phyloP scores from a whole-genome alignment of 768 basidiomycete genomes.

The Phallus indusiatus region DNA sequence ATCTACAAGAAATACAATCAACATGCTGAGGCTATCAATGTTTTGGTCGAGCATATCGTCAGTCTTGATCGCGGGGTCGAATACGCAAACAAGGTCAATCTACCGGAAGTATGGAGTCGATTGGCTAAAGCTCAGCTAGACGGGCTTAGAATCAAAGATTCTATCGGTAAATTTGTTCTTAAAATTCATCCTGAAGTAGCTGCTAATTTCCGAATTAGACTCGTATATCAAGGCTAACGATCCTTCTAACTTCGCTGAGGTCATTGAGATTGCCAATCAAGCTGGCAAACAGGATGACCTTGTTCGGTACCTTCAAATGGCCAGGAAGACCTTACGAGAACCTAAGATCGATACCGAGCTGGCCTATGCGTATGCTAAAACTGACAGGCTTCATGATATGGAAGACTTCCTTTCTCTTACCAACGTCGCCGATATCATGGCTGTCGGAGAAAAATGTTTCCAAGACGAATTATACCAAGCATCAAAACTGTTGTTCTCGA shows the following conservation, averaged over 20 bases:
- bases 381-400: slow-evolving; percentile 90
- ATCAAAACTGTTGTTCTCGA: slow-evolving; percentile 88
- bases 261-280: slow-evolving; percentile 90
- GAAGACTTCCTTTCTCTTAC: slow-evolving; percentile 99
- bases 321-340: slow-evolving; percentile 91
- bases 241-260: slow-evolving; percentile 86
- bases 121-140: slow-evolving; percentile 99
- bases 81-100: slow-evolving; percentile 93
- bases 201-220: slow-evolving; percentile 34
- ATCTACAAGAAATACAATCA: slow-evolving; percentile 98
- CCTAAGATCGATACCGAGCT: slow-evolving; percentile 98
- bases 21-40: slow-evolving; percentile 92
- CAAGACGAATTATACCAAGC: slow-evolving; percentile 97
- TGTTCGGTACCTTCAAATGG: slow-evolving; percentile 97
- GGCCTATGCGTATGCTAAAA: slow-evolving; percentile 95
- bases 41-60: slow-evolving; percentile 96
- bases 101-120: slow-evolving; percentile 93
- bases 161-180: slow-evolving; percentile 60
- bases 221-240: slow-evolving; percentile 98
- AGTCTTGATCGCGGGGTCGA: slow-evolving; percentile 94
- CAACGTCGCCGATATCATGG: slow-evolving; percentile 93
- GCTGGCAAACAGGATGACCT: slow-evolving; percentile 93
- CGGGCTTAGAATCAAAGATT: slow-evolving; percentile 94
- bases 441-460: slow-evolving; percentile 99
- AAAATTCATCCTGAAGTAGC: background rate